Evolutionary conservation across 805 yeast genomes (phyloP), one percentile per base, ranked within the genome.

Genomic region (Cyberlindnera galapagoensis): DNA sequence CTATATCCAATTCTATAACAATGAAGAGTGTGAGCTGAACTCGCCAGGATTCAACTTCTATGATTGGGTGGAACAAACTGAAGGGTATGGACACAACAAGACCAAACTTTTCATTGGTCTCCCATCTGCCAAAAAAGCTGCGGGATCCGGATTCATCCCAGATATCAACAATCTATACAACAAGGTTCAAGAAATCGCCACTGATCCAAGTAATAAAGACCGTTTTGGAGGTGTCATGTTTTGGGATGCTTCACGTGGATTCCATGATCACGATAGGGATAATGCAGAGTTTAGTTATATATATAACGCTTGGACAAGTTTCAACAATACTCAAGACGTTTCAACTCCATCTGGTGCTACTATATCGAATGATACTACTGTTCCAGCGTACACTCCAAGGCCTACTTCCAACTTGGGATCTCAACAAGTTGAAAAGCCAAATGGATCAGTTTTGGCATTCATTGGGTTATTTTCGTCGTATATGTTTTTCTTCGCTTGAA

Each of bases 191-290:
- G 38, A 39, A 9, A 41, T 55, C 16, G 25, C 34, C 10, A 11
- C 13, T 1, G 14, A 33, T 14, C 23, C 34, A 9, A 7, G 16
- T 1, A 21, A 26, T 8, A 26, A 36, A n/a, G 26, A 51, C 1
- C 53, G 60, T 42, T 82, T 87, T 52, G 96, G 94, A 32, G 97
- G 97, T 42, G 69, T 88, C 49, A 74, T 80, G 69, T 61, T 87
- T 39, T 88, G 97, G 97, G 95, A 86, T 57, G 95, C 94, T 10
- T 76, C 87, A 25, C 81, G 80, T 49, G 88, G 77, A 26, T 71
- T 67, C 45, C 46, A 60, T 28, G 63, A 64, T 44, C 44, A 47
- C 18, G 53, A 50, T 16, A 54, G 56, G 21, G 60, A 55, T 28
- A 67, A 64, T 2, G 24, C 26, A 11, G 44, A 38, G 14, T 28